Conservation (phyloP, 495 filamentous ascomycete species). For the Talaromyces stipitatus region DNA sequence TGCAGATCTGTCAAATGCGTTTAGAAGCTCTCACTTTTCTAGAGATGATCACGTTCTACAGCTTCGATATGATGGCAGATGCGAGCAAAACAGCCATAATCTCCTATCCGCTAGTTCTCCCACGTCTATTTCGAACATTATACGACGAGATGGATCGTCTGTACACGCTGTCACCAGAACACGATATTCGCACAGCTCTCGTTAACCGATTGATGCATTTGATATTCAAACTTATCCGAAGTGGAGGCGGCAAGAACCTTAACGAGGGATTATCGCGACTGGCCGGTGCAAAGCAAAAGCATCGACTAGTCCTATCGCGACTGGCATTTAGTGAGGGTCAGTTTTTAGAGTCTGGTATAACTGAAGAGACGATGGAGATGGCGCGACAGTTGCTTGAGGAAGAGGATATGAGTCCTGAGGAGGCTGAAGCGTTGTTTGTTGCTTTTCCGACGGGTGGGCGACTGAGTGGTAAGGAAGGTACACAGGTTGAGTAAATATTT, state of each 20-base stretch:
- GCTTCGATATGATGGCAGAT: conserved; percentile 24
- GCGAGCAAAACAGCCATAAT: conserved; percentile 48
- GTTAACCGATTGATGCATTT: conserved; percentile 58
- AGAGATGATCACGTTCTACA: conserved; percentile 36
- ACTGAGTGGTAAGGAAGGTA: conserved; percentile 14
- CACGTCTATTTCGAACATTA: conserved; percentile 53
- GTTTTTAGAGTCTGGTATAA: conserved; percentile 56
- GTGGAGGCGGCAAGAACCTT: conserved; percentile 41
- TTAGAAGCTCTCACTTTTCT: conserved; percentile 51
- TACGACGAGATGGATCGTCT: conserved; percentile 55
- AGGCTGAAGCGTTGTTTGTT: conserved; percentile 56
- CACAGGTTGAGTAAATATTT: conserved; percentile 15
- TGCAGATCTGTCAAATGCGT: conserved; percentile 49
- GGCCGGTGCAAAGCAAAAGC: conserved; percentile 56
- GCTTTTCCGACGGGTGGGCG: conserved; percentile 36
- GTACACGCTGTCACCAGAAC: conserved; percentile 39
- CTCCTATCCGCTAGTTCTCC: conserved; percentile 45
- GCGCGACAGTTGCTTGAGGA: conserved; percentile 59
- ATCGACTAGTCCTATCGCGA: conserved; percentile 56
- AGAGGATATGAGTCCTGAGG: conserved; percentile 55
- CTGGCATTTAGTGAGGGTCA: conserved; percentile 59
- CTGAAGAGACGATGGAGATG: conserved; percentile 57
- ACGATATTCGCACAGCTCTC: conserved; percentile 30
- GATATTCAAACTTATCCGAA: conserved; percentile 49
- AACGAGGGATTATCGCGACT: conserved; percentile 48